A percentile compares a stretch with the other conserved stretches of the same genome.
phyloP scores from a whole-genome alignment of 2,329 filamentous ascomycete genomes.

The Ophiostoma sp. region DNA sequence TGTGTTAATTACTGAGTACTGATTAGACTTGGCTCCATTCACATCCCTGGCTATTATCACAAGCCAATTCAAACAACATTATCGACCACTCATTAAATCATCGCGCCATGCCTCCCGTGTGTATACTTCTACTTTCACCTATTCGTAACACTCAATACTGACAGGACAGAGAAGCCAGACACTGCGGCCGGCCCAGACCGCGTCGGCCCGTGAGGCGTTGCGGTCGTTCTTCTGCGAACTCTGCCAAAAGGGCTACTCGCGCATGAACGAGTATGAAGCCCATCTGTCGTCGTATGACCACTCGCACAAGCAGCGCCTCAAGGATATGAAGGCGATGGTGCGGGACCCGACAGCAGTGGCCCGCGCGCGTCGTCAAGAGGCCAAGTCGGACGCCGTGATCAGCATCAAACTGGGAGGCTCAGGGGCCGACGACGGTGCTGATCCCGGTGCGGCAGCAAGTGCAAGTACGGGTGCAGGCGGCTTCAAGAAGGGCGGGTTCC shows the following conservation, averaged over 20 bases:
- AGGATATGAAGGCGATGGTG: slow-evolving; percentile 81
- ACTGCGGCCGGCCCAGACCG: slow-evolving; percentile 53
- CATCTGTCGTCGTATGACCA: slow-evolving; percentile 95
- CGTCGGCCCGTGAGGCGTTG: slow-evolving; percentile 66
- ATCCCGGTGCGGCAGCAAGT: slow-evolving; percentile 17
- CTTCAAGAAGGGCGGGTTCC: slow-evolving; percentile 60
- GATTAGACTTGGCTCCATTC: neutral
- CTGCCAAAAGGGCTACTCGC: slow-evolving; percentile 89
- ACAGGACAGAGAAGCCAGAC: slow-evolving; percentile 49
- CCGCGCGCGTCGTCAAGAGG: slow-evolving; percentile 63
- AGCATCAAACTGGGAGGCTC: slow-evolving; percentile 56
- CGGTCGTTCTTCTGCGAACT: slow-evolving; percentile 80
- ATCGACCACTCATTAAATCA: neutral
- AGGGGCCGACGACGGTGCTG: slow-evolving; percentile 21
- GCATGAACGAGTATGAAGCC: slow-evolving; percentile 93
- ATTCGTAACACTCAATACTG: neutral
- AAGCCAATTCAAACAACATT: slow-evolving; percentile 8
- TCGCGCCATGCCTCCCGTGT: slow-evolving; percentile 19
- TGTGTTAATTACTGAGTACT: no score
- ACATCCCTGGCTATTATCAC: slow-evolving; percentile 2
- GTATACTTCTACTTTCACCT: neutral
- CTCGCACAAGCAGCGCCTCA: slow-evolving; percentile 83
- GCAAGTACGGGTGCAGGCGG: slow-evolving; percentile 39
- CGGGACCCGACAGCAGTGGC: slow-evolving; percentile 62
- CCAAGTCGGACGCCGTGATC: slow-evolving; percentile 63